phyloP scores from a whole-genome alignment of 768 basidiomycete species.

The Kwoniella bestiolae region DNA sequence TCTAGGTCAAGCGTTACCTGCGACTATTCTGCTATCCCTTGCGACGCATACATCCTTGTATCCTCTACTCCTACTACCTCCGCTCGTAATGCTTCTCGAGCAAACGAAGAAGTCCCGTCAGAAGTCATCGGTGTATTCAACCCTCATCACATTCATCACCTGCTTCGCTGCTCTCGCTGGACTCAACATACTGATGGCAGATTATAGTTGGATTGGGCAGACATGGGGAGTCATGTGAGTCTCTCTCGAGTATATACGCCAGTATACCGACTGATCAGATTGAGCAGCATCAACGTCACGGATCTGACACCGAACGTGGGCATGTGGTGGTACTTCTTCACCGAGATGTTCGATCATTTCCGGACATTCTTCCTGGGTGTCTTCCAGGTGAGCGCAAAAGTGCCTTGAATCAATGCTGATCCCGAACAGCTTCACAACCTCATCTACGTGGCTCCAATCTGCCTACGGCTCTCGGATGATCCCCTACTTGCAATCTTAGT shows the following conservation, averaged over 20 bases:
- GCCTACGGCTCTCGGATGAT: slow-evolving; percentile 91
- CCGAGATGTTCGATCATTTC: slow-evolving; percentile 99
- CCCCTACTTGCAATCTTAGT: slow-evolving; percentile 78
- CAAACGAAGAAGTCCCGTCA: slow-evolving; percentile 38
- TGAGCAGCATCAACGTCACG: slow-evolving; percentile 78
- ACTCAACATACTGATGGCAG: slow-evolving; percentile 66
- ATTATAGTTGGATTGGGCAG: slow-evolving; percentile 71
- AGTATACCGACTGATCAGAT: no score
- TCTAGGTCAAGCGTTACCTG: slow-evolving; percentile 65
- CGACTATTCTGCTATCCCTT: slow-evolving; percentile 72
- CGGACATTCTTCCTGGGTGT: slow-evolving; percentile 92
- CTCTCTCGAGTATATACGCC: no score
- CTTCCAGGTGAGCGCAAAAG: slow-evolving; percentile 83
- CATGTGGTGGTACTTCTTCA: slow-evolving; percentile 99
- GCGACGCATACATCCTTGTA: slow-evolving; percentile 75
- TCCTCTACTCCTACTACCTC: slow-evolving; percentile 69
- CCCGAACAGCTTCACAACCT: slow-evolving; percentile 71
- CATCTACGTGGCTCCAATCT: slow-evolving; percentile 81
- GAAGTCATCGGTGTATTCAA: neutral
- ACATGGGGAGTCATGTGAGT: slow-evolving; percentile 86
- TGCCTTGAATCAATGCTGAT: no score
- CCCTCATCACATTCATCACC: neutral
- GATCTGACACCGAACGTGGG: slow-evolving; percentile 94
- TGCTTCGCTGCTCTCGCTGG: slow-evolving; percentile 39
- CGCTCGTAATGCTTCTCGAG: slow-evolving; percentile 69